Percentiles rank a stretch among this genome's conserved stretches.
Conservation (phyloP, 2,329 filamentous ascomycete genomes). For the Cladosporium velox region DNA sequence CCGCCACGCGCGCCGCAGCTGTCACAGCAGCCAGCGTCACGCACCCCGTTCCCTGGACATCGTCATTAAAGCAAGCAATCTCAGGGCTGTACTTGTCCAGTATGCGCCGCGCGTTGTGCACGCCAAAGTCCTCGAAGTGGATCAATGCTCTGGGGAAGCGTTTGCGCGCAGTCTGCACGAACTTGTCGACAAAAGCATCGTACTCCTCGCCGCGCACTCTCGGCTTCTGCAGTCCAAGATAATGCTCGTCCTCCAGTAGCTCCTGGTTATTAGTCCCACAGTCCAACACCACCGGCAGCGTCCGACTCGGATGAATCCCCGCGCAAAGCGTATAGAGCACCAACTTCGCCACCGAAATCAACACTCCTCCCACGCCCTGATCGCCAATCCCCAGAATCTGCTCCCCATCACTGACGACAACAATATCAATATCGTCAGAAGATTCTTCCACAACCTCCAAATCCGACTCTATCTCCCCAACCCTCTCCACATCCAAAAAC, state of each 20-base stretch:
- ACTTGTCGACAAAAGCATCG: conserved; percentile 73
- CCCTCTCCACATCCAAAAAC: conserved; percentile 69
- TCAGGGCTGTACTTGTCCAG: conserved; percentile 72
- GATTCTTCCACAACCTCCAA: conserved; percentile 65
- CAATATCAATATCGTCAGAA: conserved; percentile 81
- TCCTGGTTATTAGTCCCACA: conserved; percentile 81
- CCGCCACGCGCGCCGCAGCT: conserved; percentile 70
- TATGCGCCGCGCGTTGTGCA: conserved; percentile 73
- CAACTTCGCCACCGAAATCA: conserved; percentile 83
- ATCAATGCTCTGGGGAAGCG: conserved; percentile 79
- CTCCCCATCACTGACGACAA: conserved; percentile 76
- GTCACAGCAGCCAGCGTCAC: conserved; percentile 83
- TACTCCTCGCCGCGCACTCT: conserved; percentile 72
- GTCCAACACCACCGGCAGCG: conserved; percentile 79
- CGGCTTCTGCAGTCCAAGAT: conserved; percentile 70
- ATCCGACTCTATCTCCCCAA: conserved; percentile 65
- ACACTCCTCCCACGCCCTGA: conserved; percentile 80
- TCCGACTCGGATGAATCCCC: conserved; percentile 78
- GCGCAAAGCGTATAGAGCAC: conserved; percentile 81
- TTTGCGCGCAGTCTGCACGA: conserved; percentile 67
- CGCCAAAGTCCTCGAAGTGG: conserved; percentile 84
- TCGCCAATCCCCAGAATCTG: conserved; percentile 85
- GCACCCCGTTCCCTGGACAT: conserved; percentile 85
- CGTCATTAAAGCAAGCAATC: conserved; percentile 87
- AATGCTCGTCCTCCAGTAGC: conserved; percentile 73